Percentiles rank a stretch among this genome's conserved stretches.
Conservation (phyloP, 441 rosid genomes). For the Lepidium campestre region DNA sequence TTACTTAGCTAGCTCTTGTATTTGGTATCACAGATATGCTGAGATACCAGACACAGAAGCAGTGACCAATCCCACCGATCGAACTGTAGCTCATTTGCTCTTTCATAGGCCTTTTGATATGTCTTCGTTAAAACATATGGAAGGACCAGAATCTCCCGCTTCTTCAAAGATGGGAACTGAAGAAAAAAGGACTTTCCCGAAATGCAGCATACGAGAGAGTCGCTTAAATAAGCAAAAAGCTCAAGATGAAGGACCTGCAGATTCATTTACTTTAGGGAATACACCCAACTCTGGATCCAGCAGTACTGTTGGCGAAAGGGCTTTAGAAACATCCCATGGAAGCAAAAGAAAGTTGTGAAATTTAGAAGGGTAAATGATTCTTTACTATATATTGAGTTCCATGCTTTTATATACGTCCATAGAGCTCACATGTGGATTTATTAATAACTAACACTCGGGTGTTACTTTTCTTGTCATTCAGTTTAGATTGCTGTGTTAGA, state of each 20-base stretch:
- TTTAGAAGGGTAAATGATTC: constrained; percentile 40
- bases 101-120: constrained; percentile 69
- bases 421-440: constrained; percentile 25
- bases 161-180: constrained; percentile 43
- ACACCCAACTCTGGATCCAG: constrained; percentile 40
- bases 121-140: constrained; percentile 42
- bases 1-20: constrained; percentile 17
- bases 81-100: constrained; percentile 84
- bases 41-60: constrained; percentile 60
- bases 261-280: constrained; percentile 36
- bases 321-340: constrained; percentile 37
- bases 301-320: constrained; percentile 32
- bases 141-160: constrained; percentile 59
- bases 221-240: constrained; percentile 29
- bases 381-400: constrained; percentile 33
- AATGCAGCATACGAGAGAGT: constrained; percentile 32
- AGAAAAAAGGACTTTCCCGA: constrained; percentile 27
- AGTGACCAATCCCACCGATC: constrained; percentile 87
- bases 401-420: background rate
- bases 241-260: constrained; percentile 32
- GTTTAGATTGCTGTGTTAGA: constrained; percentile 20
- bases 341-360: constrained; percentile 19
- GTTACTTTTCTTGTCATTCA: constrained; percentile 37
- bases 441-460: constrained; percentile 32
- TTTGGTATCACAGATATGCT: constrained; percentile 31